These are phyloP conservation scores for Nitzschia sp. DNA, from an alignment of 108 stramenopile species.

Conservation along the genomic window DNA sequence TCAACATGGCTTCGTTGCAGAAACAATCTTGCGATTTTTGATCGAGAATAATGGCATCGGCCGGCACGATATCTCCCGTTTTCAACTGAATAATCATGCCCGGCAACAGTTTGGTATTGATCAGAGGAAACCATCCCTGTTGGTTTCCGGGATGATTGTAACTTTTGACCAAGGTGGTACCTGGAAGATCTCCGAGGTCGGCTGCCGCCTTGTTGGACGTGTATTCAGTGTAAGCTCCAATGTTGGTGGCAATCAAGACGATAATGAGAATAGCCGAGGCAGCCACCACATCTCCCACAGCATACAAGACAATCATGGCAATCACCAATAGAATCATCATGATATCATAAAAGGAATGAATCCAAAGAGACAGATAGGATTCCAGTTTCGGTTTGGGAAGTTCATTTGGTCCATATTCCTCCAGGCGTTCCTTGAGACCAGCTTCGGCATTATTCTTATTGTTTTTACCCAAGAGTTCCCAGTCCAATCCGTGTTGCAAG, in stretches of 20 bases:
- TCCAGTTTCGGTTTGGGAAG: not conserved
- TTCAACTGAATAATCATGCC: constrained; percentile 9
- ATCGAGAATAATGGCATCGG: not conserved
- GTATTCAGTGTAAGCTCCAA: constrained; percentile 8
- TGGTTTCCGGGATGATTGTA: not conserved
- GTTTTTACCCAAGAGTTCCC: too few relatives aligned
- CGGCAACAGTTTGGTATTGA: not conserved
- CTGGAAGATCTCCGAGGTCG: constrained; percentile 1
- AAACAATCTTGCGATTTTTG: not conserved
- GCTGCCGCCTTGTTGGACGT: constrained; percentile 7
- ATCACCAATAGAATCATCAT: constrained; percentile 2
- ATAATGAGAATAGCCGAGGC: constrained; percentile 8
- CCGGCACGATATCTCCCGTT: constrained; percentile 4
- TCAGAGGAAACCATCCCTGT: not conserved
- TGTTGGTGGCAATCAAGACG: constrained; percentile 4
- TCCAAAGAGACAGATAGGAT: not conserved
- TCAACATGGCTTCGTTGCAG: constrained; percentile 10
- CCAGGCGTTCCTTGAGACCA: not conserved
- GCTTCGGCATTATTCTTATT: not conserved
- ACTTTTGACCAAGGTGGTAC: not conserved
- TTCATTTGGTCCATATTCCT: not conserved
- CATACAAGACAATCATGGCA: constrained; percentile 10
- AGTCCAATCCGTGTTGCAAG: not conserved
- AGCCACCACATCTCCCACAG: constrained; percentile 5
- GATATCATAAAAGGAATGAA: constrained; percentile 12